Percentiles rank a stretch among this genome's conserved stretches.
Conservation (phyloP, 2,329 filamentous ascomycete species). For the Zymoseptoria passerinii region DNA sequence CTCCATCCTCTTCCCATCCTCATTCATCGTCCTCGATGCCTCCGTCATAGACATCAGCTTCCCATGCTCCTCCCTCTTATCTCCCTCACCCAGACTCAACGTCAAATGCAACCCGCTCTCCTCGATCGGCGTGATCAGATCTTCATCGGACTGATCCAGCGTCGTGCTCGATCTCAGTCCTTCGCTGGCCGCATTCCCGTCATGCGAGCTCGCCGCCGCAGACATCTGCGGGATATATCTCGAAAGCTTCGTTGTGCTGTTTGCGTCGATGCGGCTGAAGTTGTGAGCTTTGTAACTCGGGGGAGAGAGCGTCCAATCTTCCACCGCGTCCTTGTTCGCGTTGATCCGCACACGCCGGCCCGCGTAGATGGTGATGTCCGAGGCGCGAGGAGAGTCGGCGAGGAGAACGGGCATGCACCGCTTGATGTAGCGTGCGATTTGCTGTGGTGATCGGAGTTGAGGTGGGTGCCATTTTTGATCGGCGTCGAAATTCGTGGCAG, state of each 20-base stretch:
- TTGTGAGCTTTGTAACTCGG: constrained; percentile 35
- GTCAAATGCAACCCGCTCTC: background rate
- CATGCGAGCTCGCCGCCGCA: background rate
- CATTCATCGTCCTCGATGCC: background rate
- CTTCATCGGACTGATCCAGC: constrained; percentile 7
- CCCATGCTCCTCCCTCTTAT: background rate
- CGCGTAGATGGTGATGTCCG: constrained; percentile 37
- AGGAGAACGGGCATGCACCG: constrained; percentile 41
- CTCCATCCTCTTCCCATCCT: background rate
- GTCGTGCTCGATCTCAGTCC: constrained; percentile 11
- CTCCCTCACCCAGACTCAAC: background rate
- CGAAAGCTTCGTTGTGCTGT: background rate
- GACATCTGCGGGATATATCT: background rate
- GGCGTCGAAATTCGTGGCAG: constrained; percentile 24
- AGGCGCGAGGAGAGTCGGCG: constrained; percentile 37
- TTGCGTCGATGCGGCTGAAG: constrained; percentile 3
- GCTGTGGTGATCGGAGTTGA: constrained; percentile 29
- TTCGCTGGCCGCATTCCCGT: background rate
- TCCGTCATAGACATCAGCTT: background rate
- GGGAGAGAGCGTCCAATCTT: constrained; percentile 36
- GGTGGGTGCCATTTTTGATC: constrained; percentile 30
- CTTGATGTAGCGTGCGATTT: constrained; percentile 38
- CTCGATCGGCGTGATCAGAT: constrained; percentile 16
- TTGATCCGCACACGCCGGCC: constrained; percentile 40
- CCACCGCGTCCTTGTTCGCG: constrained; percentile 34